Evolutionary conservation across 345 rosid species (phyloP).

Genomic region (Fremontodendron californicum): DNA sequence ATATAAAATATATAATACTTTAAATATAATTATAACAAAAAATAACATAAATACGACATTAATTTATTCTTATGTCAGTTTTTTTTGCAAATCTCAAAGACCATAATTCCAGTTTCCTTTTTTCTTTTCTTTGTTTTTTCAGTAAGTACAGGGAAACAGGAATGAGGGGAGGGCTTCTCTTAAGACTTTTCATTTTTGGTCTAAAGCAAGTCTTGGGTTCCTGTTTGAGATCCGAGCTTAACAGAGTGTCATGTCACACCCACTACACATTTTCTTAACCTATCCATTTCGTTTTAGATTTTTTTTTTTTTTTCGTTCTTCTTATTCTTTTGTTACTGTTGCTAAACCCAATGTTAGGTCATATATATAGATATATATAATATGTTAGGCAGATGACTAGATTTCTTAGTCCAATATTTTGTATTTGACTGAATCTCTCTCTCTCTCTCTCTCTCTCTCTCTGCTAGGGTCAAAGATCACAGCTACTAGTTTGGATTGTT

Average conservation of each 20-base stretch:
- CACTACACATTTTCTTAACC: constrained; percentile 26
- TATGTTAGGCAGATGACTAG: constrained; percentile 20
- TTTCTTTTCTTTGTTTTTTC: neutral
- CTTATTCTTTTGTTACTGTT: constrained; percentile 13
- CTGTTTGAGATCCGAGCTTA: constrained; percentile 54
- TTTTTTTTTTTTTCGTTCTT: neutral
- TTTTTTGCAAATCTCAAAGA: constrained; percentile 25
- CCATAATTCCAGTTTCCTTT: neutral
- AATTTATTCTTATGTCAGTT: no score
- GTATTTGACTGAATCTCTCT: constrained; percentile 29
- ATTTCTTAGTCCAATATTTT: constrained; percentile 8
- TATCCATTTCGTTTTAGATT: neutral
- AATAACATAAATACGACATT: no score
- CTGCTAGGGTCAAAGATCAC: no score
- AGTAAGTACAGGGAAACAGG: no score
- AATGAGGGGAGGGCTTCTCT: no score
- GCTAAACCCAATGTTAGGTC: constrained; percentile 28
- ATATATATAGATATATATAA: no score
- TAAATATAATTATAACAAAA: no score
- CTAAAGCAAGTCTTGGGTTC: constrained; percentile 23
- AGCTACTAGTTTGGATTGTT: neutral
- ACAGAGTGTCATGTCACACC: constrained; percentile 37
- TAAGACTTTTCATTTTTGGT: constrained; percentile 18
- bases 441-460: constrained; percentile 3
- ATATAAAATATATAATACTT: no score